A percentile compares a stretch with the other conserved stretches of the same genome.
Conservation (phyloP, 805 yeast genomes). For the Lachancea fermentati region DNA sequence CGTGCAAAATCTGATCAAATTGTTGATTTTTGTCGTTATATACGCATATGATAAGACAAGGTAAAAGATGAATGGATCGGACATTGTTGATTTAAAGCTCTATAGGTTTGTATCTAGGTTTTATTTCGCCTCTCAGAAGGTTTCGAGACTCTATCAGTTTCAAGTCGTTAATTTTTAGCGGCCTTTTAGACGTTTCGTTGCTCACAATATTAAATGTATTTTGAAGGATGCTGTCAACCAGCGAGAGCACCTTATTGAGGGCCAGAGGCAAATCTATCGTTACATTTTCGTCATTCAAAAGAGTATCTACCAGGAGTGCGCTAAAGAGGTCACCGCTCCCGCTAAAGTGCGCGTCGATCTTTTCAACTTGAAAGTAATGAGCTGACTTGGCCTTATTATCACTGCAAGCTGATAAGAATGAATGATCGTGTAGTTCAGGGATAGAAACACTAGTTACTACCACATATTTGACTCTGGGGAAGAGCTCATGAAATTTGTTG, state of each 20-base stretch:
- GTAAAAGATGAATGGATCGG: too few species aligned
- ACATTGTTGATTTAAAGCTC: too few species aligned
- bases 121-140: conserved; percentile 14
- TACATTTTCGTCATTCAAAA: conserved; percentile 28
- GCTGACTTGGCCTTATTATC: conserved; percentile 34
- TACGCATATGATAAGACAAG: not conserved
- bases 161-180: conserved; percentile 36
- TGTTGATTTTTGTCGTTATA: not conserved
- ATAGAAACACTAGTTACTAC: conserved; percentile 53
- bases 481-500: conserved; percentile 37
- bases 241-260: conserved; percentile 36
- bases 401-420: conserved; percentile 15
- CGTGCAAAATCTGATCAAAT: too few species aligned
- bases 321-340: conserved; percentile 75
- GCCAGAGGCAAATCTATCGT: conserved; percentile 23
- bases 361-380: conserved; percentile 38
- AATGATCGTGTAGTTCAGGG: conserved; percentile 1
- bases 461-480: conserved; percentile 42
- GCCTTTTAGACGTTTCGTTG: not conserved
- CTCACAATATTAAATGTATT: conserved; percentile 32
- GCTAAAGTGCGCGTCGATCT: conserved; percentile 55
- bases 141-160: conserved; percentile 40
- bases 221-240: conserved; percentile 39
- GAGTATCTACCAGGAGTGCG: conserved; percentile 51
- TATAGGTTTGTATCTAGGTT: conserved; percentile 5